phyloP scores from a whole-genome alignment of 805 yeast genomes.

The Candida coleopterorum region DNA sequence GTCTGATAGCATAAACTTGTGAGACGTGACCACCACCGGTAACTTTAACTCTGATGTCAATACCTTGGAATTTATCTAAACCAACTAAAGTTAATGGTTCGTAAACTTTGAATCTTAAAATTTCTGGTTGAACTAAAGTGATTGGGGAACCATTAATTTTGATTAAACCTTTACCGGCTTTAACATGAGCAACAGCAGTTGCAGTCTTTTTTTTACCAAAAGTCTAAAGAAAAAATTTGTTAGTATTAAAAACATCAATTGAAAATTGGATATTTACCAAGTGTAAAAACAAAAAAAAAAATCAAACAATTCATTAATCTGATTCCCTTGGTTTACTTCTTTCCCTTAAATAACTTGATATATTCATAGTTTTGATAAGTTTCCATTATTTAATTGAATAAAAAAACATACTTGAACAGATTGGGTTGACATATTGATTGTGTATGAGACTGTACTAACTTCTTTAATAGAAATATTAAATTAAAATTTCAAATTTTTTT shows the following conservation, averaged over 20 bases:
- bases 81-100: conserved; percentile 99
- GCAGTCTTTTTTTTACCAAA: conserved; percentile 99
- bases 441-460: conserved; percentile 8
- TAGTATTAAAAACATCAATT: no score
- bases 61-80: conserved; percentile 96
- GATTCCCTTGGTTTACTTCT: background rate
- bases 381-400: no score
- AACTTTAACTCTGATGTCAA: conserved; percentile 98
- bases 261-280: no score
- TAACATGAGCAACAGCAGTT: conserved; percentile 99
- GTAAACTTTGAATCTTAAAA: conserved; percentile 98
- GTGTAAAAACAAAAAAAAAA: no score
- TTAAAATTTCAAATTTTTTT: conserved; percentile 13
- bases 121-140: conserved; percentile 98
- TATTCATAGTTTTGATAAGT: no score
- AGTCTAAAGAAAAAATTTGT: conserved; percentile 59
- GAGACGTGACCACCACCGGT: conserved; percentile 99
- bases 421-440: conserved; percentile 60
- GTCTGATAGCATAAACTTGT: conserved; percentile 99
- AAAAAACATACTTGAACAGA: conserved; percentile 77
- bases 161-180: conserved; percentile 98
- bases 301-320: no score
- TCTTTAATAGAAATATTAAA: conserved; percentile 6
- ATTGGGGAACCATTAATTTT: conserved; percentile 99
- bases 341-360: no score